Conservation (phyloP, 1,139 yeast species). For the Kluyveromyces sp. region DNA sequence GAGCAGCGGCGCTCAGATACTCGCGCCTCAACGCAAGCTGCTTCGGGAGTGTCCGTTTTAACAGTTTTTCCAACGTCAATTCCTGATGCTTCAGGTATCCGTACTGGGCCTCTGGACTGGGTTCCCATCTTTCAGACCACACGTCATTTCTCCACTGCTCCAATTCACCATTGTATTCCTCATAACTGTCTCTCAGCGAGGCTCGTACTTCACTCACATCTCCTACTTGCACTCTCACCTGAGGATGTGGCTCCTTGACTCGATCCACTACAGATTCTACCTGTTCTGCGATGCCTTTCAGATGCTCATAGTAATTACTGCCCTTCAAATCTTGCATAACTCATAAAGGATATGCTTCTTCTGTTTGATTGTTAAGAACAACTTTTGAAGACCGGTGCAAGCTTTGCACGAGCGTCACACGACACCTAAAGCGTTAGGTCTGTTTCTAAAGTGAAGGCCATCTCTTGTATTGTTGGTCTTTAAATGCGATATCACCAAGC, state of each 20-base stretch:
- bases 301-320: neutral
- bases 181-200: neutral
- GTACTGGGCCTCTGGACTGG: constrained; percentile 11
- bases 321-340: neutral
- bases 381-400: too few relatives aligned
- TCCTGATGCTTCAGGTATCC: constrained; percentile 26
- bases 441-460: too few relatives aligned
- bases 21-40: constrained; percentile 28
- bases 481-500: neutral
- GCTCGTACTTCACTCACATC: neutral
- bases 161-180: constrained; percentile 1
- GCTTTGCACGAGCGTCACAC: too few relatives aligned
- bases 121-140: neutral
- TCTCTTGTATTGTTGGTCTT: neutral
- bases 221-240: constrained; percentile 2
- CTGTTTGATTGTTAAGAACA: neutral
- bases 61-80: constrained; percentile 14
- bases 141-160: constrained; percentile 8
- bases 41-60: constrained; percentile 22
- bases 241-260: constrained; percentile 4
- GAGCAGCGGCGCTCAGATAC: constrained; percentile 11
- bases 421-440: too few relatives aligned
- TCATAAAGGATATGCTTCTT: too few relatives aligned
- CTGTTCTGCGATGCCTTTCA: neutral
- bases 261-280: neutral